Evolutionary conservation across 2,329 filamentous ascomycete genomes (phyloP), one percentile per base, ranked within the genome.

Genomic region (Penicillium sp.): DNA sequence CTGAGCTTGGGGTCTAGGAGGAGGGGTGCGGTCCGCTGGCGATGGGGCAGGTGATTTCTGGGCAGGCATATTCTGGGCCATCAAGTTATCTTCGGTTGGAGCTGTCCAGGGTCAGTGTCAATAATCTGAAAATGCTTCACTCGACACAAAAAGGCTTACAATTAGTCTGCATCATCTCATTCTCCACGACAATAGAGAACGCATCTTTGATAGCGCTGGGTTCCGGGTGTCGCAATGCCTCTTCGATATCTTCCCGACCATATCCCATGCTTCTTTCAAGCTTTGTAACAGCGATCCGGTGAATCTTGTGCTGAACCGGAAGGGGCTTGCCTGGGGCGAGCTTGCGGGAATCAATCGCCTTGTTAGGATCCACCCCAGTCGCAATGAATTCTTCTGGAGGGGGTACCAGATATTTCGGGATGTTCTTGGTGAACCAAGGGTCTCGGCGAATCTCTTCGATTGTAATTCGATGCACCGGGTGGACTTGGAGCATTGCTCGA

Each of bases 191-290:
- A 70, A 99, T 99, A 75, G 97, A 87, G 76, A 97, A 99, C 1
- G 94, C 94, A 74, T 99, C 94, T 76, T 99, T 99, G 79, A 99
- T 97, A 9, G 94, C 92, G 52, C 92, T 97, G 10, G 94, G 94
- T 70, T 99, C 94, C 46, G 94, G 86, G 50, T 91, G 91, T 65
- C 89, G 88, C 56, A 99, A 78, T 18, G 94, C 93, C 72, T 97
- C 94, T 68, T 97, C 89, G 46, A 99, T 93, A 77, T 99, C 94
- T 55, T 88, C 88, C 70, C 90, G 93, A 29, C 89, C 91, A 69
- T 99, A 99, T 54, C 94, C 94, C 92, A 99, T 97, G 1, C 91
- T 97, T 76, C 93, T 94, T 66, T 93, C 94, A 46, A 99, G 88
- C 78, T 97, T 97, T 53, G 92, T 89, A 5, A 96, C 93, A 3